Conservation (phyloP, 352 stramenopile genomes). For the Hyaloperonospora arabidopsidis region DNA sequence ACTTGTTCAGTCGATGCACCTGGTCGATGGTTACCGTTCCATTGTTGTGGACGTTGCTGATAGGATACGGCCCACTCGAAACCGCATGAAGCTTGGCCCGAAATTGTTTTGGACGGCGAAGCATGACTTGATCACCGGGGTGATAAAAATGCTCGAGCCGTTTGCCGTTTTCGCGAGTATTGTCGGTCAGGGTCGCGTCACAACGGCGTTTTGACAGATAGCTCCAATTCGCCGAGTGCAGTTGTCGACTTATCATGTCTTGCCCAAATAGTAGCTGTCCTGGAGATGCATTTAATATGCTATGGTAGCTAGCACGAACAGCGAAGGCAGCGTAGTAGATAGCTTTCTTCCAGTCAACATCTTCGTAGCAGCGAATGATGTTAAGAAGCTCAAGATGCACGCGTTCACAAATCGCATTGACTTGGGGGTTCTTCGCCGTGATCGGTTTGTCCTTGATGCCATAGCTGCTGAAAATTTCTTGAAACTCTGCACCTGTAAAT, state of each 20-base stretch:
- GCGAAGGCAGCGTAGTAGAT: constrained; percentile 11
- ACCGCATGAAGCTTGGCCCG: constrained; percentile 2
- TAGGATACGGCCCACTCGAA: neutral
- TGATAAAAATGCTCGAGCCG: constrained; percentile 13
- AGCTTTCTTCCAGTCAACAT: neutral
- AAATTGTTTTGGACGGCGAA: constrained; percentile 6
- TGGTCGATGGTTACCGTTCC: constrained; percentile 7
- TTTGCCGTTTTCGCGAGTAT: constrained; percentile 14
- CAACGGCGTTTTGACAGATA: constrained; percentile 11
- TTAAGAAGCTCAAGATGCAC: constrained; percentile 11
- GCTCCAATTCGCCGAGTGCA: constrained; percentile 12
- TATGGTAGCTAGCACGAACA: constrained; percentile 14
- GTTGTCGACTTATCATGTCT: constrained; percentile 8
- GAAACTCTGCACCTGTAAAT: constrained; percentile 9
- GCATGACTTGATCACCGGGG: constrained; percentile 3
- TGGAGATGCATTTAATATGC: constrained; percentile 6
- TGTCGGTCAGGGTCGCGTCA: constrained; percentile 8
- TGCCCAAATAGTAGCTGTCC: constrained; percentile 10
- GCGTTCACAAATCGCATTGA: constrained; percentile 11
- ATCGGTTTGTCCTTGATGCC: constrained; percentile 7
- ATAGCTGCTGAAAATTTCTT: neutral
- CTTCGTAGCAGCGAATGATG: neutral
- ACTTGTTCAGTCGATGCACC: constrained; percentile 1
- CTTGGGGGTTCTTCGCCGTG: constrained; percentile 4
- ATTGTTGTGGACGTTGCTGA: constrained; percentile 11